Percentiles rank a stretch among this genome's conserved stretches.
phyloP scores from a whole-genome alignment of 768 basidiomycete genomes.

The Boletus sp. region DNA sequence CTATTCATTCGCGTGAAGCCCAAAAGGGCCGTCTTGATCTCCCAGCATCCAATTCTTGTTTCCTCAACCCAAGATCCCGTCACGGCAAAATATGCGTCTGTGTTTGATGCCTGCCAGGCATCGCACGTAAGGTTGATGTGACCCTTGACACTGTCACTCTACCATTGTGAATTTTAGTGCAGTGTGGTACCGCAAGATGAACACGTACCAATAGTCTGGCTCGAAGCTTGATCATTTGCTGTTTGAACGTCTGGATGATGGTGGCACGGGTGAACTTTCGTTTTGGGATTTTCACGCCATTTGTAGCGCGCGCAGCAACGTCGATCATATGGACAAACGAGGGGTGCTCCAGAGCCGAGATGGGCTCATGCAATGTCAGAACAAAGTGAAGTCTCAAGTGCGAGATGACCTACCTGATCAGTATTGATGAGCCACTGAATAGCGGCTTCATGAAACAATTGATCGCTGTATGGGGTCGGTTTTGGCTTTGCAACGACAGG shows the following conservation, averaged over 20 bases:
- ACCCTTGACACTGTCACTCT: background rate
- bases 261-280: background rate
- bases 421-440: background rate
- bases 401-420: background rate
- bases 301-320: background rate
- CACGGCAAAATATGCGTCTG: background rate
- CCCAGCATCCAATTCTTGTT: background rate
- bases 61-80: background rate
- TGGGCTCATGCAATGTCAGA: background rate
- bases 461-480: background rate
- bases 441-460: background rate
- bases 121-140: constrained; percentile 6
- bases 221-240: background rate
- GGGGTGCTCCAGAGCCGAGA: background rate
- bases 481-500: background rate
- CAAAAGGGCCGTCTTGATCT: constrained; percentile 24
- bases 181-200: no score
- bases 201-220: background rate
- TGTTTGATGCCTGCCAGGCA: constrained; percentile 6
- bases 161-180: no score
- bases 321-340: background rate
- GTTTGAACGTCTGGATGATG: background rate
- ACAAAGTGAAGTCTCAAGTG: no score
- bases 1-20: constrained; percentile 39
- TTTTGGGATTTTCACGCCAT: background rate